A percentile compares a stretch with the other conserved stretches of the same genome.
These are phyloP conservation scores for Incumbomyces lentus DNA, from an alignment of 2,329 filamentous ascomycete genomes.

Conservation along the genomic window DNA sequence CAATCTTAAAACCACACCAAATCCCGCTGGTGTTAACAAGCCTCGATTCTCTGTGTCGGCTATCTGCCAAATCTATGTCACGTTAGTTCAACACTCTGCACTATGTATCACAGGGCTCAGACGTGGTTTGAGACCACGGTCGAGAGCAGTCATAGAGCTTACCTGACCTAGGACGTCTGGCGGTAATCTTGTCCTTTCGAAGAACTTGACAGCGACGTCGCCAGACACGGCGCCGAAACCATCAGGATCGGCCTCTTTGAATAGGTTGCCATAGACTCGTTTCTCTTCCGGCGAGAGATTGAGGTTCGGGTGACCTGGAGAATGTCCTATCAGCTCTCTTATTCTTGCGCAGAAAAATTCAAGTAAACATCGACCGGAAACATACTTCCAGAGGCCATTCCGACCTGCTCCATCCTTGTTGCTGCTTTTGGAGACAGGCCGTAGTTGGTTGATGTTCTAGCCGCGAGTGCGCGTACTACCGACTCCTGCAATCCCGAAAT, in stretches of 20 bases:
- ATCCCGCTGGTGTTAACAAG: slow-evolving; percentile 82
- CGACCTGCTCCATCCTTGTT: slow-evolving; percentile 8
- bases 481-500: too few species aligned
- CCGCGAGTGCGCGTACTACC: background rate
- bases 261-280: slow-evolving; percentile 83
- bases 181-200: slow-evolving; percentile 86
- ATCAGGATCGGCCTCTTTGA: slow-evolving; percentile 85
- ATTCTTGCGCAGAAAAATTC: background rate
- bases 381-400: slow-evolving; percentile 18
- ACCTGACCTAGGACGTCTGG: slow-evolving; percentile 81
- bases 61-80: slow-evolving; percentile 87
- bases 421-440: background rate
- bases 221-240: slow-evolving; percentile 88
- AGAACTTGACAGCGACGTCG: slow-evolving; percentile 93
- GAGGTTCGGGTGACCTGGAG: slow-evolving; percentile 50
- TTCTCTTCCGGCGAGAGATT: slow-evolving; percentile 90
- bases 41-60: slow-evolving; percentile 94
- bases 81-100: background rate
- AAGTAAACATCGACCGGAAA: background rate
- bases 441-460: background rate
- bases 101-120: background rate
- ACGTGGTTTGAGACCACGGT: background rate
- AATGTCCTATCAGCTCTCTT: too few species aligned
- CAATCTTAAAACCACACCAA: slow-evolving; percentile 82
- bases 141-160: slow-evolving; percentile 31